Evolutionary conservation across 495 filamentous ascomycete species (phyloP).

Genomic region (Podospora pseudocomata): DNA sequence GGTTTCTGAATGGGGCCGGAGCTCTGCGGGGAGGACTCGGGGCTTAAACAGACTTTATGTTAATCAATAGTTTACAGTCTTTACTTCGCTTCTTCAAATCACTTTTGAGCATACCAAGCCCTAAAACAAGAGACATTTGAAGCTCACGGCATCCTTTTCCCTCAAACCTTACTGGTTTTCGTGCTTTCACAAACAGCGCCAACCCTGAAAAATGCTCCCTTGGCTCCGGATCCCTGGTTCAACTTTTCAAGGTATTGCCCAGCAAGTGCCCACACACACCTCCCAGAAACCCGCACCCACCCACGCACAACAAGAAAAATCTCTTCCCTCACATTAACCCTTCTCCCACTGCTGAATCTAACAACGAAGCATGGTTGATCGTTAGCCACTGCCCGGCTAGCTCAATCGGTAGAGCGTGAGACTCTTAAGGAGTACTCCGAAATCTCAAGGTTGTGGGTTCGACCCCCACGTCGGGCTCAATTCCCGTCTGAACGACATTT

Average conservation of each 20-base stretch:
- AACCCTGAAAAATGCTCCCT: background rate
- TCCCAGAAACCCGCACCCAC: background rate
- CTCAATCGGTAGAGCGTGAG: slow-evolving; percentile 80
- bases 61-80: background rate
- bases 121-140: no score
- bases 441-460: slow-evolving; percentile 16
- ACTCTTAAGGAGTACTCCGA: slow-evolving; percentile 54
- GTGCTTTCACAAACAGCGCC: no score
- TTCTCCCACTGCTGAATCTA: background rate
- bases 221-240: background rate
- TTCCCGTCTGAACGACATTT: background rate
- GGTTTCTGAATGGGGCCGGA: background rate
- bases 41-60: background rate
- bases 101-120: no score
- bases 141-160: no score
- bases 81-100: background rate
- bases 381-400: slow-evolving; percentile 47
- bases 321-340: background rate
- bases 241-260: background rate
- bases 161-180: no score
- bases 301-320: background rate
- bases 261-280: background rate
- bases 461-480: slow-evolving; percentile 14
- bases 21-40: background rate
- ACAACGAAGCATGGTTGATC: background rate